Percentiles rank a stretch among this genome's conserved stretches.
Conservation (phyloP, 345 rosid species). For the Citrus glauca region DNA sequence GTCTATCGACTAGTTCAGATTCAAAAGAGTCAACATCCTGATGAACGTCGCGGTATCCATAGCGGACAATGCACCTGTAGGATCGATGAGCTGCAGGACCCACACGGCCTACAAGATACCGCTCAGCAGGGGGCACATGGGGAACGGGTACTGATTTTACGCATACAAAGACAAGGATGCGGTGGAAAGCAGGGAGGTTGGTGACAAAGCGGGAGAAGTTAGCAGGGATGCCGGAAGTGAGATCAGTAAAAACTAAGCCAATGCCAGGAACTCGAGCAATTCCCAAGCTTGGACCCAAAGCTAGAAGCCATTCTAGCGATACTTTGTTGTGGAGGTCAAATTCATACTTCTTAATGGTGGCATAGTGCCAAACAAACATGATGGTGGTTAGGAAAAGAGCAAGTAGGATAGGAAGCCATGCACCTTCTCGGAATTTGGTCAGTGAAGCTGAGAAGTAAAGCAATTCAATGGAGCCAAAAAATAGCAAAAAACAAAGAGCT, state of each 20-base stretch:
- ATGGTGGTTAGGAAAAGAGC: slow-evolving; percentile 79
- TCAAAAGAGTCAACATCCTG: slow-evolving; percentile 92
- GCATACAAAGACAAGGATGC: slow-evolving; percentile 83
- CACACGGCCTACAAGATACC: slow-evolving; percentile 93
- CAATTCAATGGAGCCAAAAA: slow-evolving; percentile 82
- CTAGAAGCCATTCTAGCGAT: slow-evolving; percentile 95
- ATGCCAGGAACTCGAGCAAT: slow-evolving; percentile 91
- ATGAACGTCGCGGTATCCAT: slow-evolving; percentile 94
- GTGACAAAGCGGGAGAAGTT: slow-evolving; percentile 98
- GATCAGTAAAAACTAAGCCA: slow-evolving; percentile 89
- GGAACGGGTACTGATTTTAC: slow-evolving; percentile 96
- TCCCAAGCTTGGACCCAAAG: slow-evolving; percentile 88
- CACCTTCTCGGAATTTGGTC: slow-evolving; percentile 92
- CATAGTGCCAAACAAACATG: slow-evolving; percentile 98
- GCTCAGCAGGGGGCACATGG: slow-evolving; percentile 76
- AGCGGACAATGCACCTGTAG: slow-evolving; percentile 86
- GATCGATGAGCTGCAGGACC: slow-evolving; percentile 85
- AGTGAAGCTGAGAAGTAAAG: slow-evolving; percentile 99
- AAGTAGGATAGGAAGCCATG: slow-evolving; percentile 98
- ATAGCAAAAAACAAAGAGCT: slow-evolving; percentile 70
- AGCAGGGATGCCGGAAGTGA: slow-evolving; percentile 93
- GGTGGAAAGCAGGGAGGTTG: slow-evolving; percentile 97
- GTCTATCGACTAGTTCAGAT: slow-evolving; percentile 58
- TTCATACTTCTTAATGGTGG: slow-evolving; percentile 89
- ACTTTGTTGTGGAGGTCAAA: slow-evolving; percentile 95